Percentiles rank a stretch among this genome's conserved stretches.
Evolutionary conservation across 306 rosid genomes (phyloP).

Genomic region (Fragaria vesca): DNA sequence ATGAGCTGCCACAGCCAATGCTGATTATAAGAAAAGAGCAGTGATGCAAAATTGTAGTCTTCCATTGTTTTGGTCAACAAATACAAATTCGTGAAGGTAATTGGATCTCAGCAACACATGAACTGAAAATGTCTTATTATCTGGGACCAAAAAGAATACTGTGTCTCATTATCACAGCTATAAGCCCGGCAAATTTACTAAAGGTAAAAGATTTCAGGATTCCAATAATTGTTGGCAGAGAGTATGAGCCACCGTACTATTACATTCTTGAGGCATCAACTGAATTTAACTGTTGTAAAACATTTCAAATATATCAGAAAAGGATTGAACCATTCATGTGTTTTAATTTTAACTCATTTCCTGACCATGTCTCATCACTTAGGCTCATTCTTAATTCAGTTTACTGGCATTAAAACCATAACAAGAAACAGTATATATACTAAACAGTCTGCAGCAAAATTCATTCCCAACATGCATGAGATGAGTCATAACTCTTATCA

Average conservation of each 20-base stretch:
- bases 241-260: neutral
- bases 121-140: neutral
- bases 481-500: neutral
- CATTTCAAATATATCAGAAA: neutral
- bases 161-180: neutral
- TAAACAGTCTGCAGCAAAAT: neutral
- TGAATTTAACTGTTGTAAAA: neutral
- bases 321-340: neutral
- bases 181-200: neutral
- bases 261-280: neutral
- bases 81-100: neutral
- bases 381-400: neutral
- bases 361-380: neutral
- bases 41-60: slow-evolving; percentile 4
- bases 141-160: neutral
- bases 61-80: neutral
- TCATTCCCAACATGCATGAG: neutral
- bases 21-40: neutral
- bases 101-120: slow-evolving; percentile 9
- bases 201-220: neutral
- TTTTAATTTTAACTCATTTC: neutral
- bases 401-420: neutral
- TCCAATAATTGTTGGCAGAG: neutral
- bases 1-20: neutral
- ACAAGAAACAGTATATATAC: neutral